A percentile compares a stretch with the other conserved stretches of the same genome.
Evolutionary conservation across 495 filamentous ascomycete genomes (phyloP).

Genomic region (Xylaria cubensis): DNA sequence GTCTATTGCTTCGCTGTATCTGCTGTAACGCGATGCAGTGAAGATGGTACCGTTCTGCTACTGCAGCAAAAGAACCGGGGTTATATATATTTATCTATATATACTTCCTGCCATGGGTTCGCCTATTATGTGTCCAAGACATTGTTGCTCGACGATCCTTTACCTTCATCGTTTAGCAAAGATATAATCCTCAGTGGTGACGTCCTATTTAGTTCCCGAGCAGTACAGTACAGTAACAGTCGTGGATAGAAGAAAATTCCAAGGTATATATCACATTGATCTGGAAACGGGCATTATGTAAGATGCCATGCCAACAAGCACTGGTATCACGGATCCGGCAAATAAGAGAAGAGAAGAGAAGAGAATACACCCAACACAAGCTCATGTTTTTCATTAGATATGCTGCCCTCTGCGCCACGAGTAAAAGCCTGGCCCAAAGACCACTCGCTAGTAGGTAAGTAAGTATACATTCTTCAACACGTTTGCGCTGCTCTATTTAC

Average conservation of each 20-base stretch:
- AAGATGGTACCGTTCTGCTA: too few species aligned
- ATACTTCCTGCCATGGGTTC: too few species aligned
- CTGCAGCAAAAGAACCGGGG: too few species aligned
- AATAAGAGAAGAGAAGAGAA: neutral
- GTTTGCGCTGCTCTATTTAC: neutral
- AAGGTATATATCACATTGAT: too few species aligned
- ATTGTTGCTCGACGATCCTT: too few species aligned
- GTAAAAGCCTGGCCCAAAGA: neutral
- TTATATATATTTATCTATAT: neutral
- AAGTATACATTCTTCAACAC: constrained; percentile 13
- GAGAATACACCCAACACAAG: neutral
- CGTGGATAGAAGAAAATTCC: too few species aligned
- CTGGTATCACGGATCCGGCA: too few species aligned
- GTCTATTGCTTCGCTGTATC: neutral
- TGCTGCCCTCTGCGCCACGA: neutral
- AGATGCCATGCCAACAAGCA: neutral
- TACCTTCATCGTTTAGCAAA: too few species aligned
- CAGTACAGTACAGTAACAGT: too few species aligned
- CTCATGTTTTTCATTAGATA: neutral
- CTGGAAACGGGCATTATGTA: neutral
- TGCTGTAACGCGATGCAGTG: neutral
- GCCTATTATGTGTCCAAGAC: too few species aligned
- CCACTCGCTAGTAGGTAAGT: neutral
- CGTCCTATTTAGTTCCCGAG: too few species aligned
- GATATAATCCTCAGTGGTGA: too few species aligned